Evolutionary conservation across 192 early-diverging fungal genomes (phyloP).

Genomic region (Coemansia sp.): DNA sequence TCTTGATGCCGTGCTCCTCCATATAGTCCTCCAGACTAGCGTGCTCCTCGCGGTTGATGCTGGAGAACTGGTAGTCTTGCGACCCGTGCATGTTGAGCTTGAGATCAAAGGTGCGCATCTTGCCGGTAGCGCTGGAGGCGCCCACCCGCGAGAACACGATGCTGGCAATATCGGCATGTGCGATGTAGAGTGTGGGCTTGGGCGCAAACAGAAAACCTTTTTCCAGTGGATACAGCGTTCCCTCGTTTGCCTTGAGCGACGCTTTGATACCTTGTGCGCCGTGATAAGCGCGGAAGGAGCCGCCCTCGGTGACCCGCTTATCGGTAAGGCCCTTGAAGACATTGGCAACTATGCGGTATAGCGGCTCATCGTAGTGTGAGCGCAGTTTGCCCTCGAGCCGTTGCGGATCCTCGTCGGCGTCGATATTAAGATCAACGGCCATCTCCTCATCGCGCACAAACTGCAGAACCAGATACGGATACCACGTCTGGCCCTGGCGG

Average conservation of each 20-base stretch:
- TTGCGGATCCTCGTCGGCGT: slow-evolving; percentile 68
- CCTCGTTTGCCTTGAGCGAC: slow-evolving; percentile 96
- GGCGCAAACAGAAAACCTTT: slow-evolving; percentile 92
- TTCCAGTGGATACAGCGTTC: slow-evolving; percentile 89
- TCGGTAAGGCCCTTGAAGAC: slow-evolving; percentile 83
- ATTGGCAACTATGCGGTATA: slow-evolving; percentile 82
- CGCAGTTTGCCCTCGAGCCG: slow-evolving; percentile 77
- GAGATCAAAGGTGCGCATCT: slow-evolving; percentile 86
- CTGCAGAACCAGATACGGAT: slow-evolving; percentile 95
- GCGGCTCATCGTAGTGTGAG: slow-evolving; percentile 81
- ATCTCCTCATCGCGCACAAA: slow-evolving; percentile 92
- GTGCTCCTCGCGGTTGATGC: slow-evolving; percentile 90
- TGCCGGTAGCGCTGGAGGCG: slow-evolving; percentile 46
- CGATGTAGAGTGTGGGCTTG: slow-evolving; percentile 89
- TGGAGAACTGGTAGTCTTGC: slow-evolving; percentile 82
- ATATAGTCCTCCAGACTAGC: slow-evolving; percentile 78
- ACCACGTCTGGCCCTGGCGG: slow-evolving; percentile 94
- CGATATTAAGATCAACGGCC: slow-evolving; percentile 79
- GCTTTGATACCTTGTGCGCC: slow-evolving; percentile 84
- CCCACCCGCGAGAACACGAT: slow-evolving; percentile 86
- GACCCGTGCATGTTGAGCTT: slow-evolving; percentile 84
- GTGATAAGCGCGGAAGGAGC: slow-evolving; percentile 68
- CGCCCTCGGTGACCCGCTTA: slow-evolving; percentile 72
- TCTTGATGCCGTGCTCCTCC: slow-evolving; percentile 78
- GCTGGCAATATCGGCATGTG: slow-evolving; percentile 78